phyloP scores from a whole-genome alignment of 2,329 filamentous ascomycete genomes.

The Arachnomyces sp. region DNA sequence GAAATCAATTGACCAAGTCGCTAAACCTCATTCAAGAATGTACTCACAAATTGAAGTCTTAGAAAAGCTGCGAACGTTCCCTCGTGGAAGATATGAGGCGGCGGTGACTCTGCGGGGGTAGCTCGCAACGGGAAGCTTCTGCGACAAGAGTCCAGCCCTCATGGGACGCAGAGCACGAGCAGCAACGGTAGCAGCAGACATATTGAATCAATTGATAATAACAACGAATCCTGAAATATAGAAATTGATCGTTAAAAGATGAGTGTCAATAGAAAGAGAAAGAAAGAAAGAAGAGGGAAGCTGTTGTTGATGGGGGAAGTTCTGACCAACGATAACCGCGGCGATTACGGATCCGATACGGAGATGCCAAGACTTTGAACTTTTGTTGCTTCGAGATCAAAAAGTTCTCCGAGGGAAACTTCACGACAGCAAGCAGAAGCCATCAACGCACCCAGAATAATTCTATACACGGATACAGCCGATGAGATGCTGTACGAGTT shows the following conservation, averaged over 20 bases:
- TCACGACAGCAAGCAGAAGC: too few relatives aligned
- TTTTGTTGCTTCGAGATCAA: too few relatives aligned
- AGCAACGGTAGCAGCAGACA: conserved; percentile 31
- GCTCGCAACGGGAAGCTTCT: conserved; percentile 27
- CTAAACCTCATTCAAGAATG: conserved; percentile 2
- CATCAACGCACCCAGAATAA: too few relatives aligned
- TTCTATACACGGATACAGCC: conserved; percentile 10
- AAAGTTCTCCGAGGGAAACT: too few relatives aligned
- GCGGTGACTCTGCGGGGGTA: conserved; percentile 23
- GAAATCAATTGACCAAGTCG: conserved; percentile 7
- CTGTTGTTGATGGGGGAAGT: too few relatives aligned
- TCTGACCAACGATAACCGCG: too few relatives aligned
- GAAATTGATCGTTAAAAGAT: too few relatives aligned
- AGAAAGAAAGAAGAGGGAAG: too few relatives aligned
- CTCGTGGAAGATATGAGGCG: conserved; percentile 34
- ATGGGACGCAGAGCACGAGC: conserved; percentile 30
- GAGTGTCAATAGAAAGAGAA: too few relatives aligned
- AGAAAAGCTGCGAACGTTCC: conserved; percentile 34
- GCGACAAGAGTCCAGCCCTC: conserved; percentile 21
- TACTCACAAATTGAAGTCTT: conserved; percentile 33
- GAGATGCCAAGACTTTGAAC: too few relatives aligned
- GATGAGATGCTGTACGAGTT: conserved; percentile 86
- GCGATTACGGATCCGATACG: too few relatives aligned
- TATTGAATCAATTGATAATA: conserved; percentile 17
- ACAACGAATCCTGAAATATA: too few relatives aligned